A percentile compares a stretch with the other conserved stretches of the same genome.
phyloP scores from a whole-genome alignment of 257 asterid genomes.

The Cynanchum wilfordii region DNA sequence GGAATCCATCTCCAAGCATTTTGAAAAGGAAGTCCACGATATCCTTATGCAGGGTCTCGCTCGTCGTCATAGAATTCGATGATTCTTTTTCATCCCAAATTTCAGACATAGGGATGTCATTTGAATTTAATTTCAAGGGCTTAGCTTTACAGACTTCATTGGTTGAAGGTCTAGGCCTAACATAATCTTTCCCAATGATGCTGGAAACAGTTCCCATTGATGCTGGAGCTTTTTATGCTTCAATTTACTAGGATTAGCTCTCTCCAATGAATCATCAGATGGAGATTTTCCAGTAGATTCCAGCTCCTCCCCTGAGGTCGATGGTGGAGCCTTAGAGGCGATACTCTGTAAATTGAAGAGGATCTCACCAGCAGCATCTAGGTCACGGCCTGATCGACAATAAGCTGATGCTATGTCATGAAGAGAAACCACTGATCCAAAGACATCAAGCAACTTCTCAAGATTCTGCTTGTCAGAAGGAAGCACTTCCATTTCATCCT shows the following conservation, averaged over 20 bases:
- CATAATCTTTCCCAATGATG: constrained; percentile 59
- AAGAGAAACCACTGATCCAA: constrained; percentile 64
- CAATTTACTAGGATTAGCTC: constrained; percentile 16
- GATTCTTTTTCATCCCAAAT: constrained; percentile 53
- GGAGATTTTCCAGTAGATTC: constrained; percentile 23
- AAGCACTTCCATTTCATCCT: constrained; percentile 51
- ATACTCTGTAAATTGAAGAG: constrained; percentile 33
- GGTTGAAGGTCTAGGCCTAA: constrained; percentile 31
- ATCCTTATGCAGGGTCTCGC: constrained; percentile 39
- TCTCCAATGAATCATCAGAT: constrained; percentile 24
- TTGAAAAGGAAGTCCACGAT: constrained; percentile 52
- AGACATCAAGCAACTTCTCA: constrained; percentile 50
- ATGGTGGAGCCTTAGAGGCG: constrained; percentile 19
- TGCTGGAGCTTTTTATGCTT: constrained; percentile 47
- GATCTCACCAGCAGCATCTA: constrained; percentile 33
- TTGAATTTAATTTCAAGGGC: constrained; percentile 48
- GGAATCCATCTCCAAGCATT: constrained; percentile 79
- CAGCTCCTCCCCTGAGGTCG: constrained; percentile 24
- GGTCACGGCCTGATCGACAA: constrained; percentile 45
- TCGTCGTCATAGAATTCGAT: constrained; percentile 16
- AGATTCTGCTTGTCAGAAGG: constrained; percentile 51
- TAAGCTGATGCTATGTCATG: constrained; percentile 76
- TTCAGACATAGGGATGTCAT: constrained; percentile 47
- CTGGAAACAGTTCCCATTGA: constrained; percentile 64
- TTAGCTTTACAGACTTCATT: constrained; percentile 33